Base-by-base conservation (phyloP, 1,284 basidiomycete genomes). In the Ceratobasidium sp. region DNA sequence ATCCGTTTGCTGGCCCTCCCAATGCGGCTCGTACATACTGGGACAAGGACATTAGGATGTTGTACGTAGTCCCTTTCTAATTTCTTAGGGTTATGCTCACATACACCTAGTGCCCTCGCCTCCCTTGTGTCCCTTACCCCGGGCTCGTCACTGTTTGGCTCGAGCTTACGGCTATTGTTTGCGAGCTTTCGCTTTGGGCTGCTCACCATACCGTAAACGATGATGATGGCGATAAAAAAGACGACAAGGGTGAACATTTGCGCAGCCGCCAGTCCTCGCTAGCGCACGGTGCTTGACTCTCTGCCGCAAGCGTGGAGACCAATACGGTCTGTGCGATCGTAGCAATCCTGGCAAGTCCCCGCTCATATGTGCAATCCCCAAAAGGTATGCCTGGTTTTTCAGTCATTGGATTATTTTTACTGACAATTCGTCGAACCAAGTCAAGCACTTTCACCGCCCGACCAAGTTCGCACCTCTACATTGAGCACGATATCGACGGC, bases 211-310 rank as follows among this genome's bases (percentile, higher is more conserved):
- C 91, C 81, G 89, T 89, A 55, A 92, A 92, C 10, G 93, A 94
- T 5, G 91, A 89, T 23, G 89, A 91, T 61, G 92, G 89, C 78
- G 89, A 88, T 78, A 95, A 96, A 28, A 96, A 97, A 82, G 97
- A 98, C 85, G 97, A 98, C 87, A 96, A 97, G 87, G 97, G 97
- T 82, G 97, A 98, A 87, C 95, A 97, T 85, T 91, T 98, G 84
- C 98, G 97, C 90, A 97, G 98, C 90, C 97, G 94, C 91, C 96
- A 97, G 87, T 98, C 93, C 97, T 97, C 85, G 98, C 98, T 91
- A 98, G 98, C 84, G n/a, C n/a, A n/a, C n/a, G n/a, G 87, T 98
- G 83, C 92, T 98, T 85, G 98, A 98, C 90, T 97, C 94, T 98
- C 86, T 96, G 97, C 85, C 93, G 98, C 86, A 98, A 98, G 91